Conservation (phyloP, 306 rosid genomes). For the Prinsepia uniflora region DNA sequence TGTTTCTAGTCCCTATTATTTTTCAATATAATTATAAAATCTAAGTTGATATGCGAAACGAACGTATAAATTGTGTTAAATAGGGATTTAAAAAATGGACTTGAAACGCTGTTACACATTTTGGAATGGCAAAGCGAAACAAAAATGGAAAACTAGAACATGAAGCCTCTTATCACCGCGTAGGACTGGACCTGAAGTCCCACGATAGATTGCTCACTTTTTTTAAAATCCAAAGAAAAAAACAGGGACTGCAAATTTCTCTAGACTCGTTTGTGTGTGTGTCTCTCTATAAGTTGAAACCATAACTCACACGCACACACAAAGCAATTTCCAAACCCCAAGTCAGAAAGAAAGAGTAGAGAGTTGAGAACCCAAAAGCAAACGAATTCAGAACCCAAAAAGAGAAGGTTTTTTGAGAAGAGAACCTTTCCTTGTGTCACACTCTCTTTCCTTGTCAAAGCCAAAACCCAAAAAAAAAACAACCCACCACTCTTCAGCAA, state of each 20-base stretch:
- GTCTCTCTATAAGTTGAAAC: neutral
- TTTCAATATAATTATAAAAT: too few species aligned
- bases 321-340: neutral
- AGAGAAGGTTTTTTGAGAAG: conserved; percentile 2
- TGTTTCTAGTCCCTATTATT: too few species aligned
- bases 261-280: too few species aligned
- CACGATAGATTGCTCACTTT: too few species aligned
- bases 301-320: conserved; percentile 3
- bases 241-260: too few species aligned
- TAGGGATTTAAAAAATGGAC: too few species aligned
- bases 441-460: neutral
- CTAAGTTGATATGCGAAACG: too few species aligned
- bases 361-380: conserved; percentile 7
- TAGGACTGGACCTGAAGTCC: too few species aligned
- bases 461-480: neutral
- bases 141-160: neutral
- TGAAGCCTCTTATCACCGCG: neutral
- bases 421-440: neutral
- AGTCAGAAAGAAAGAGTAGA: neutral
- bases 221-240: too few species aligned
- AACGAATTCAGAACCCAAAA: conserved; percentile 1
- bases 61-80: too few species aligned
- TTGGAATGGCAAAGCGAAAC: too few species aligned
- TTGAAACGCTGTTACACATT: too few species aligned
- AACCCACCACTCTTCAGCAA: neutral